phyloP scores from a whole-genome alignment of 164 flowering plant species.

The Nymphaea thermarum region DNA sequence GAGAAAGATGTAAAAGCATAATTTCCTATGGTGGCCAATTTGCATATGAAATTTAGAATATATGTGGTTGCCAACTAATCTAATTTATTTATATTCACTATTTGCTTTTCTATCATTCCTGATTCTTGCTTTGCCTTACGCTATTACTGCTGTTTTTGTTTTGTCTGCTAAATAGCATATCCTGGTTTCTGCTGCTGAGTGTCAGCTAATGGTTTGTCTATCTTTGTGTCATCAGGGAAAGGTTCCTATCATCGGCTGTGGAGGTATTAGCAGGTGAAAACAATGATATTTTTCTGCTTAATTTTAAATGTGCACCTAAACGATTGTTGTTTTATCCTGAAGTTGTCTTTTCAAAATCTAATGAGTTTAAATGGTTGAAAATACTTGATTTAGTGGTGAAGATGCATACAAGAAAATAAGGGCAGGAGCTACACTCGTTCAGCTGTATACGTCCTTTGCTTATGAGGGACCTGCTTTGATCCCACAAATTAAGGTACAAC shows the following conservation, averaged over 20 bases:
- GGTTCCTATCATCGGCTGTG: conserved; percentile 89
- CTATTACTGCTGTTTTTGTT: no score
- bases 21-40: no score
- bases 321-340: background rate
- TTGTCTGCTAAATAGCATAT: no score
- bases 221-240: conserved; percentile 45
- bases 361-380: background rate
- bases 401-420: conserved; percentile 92
- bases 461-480: conserved; percentile 94
- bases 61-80: no score
- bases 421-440: conserved; percentile 92
- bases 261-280: conserved; percentile 79
- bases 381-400: conserved; percentile 59
- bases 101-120: no score
- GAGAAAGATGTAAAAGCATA: no score
- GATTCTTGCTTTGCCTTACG: no score
- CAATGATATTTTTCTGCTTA: background rate
- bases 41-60: no score
- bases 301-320: background rate
- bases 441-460: conserved; percentile 91
- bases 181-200: no score
- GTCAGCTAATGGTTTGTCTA: conserved; percentile 4
- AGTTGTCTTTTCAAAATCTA: background rate
- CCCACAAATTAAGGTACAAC: conserved; percentile 78
- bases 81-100: no score